Evolutionary conservation across 1,284 basidiomycete species (phyloP).

Genomic region (Cryptococcus wingfieldii): DNA sequence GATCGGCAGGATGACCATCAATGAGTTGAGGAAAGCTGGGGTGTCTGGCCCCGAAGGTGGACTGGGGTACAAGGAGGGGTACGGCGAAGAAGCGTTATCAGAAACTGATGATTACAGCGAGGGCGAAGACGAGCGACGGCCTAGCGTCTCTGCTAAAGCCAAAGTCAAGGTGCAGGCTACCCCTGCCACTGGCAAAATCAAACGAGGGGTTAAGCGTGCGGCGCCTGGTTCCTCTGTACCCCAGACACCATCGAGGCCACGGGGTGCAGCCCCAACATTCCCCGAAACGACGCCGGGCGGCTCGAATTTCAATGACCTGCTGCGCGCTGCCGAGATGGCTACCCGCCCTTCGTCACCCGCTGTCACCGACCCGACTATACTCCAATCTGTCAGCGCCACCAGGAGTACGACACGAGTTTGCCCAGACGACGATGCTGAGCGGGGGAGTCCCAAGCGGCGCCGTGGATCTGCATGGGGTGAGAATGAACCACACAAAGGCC

Average conservation of each 20-base stretch:
- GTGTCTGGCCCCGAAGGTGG: constrained; percentile 44
- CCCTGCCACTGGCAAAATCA: constrained; percentile 11
- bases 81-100: constrained; percentile 21
- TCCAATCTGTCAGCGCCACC: constrained; percentile 30
- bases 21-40: constrained; percentile 35
- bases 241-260: constrained; percentile 13
- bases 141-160: not conserved
- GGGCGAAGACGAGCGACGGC: not conserved
- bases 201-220: constrained; percentile 24
- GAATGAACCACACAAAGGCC: not conserved
- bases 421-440: constrained; percentile 20
- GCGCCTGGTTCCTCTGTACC: constrained; percentile 28
- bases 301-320: constrained; percentile 40
- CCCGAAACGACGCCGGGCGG: constrained; percentile 39
- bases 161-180: not conserved
- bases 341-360: constrained; percentile 37
- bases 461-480: constrained; percentile 13
- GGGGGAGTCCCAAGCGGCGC: constrained; percentile 28
- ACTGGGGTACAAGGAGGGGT: constrained; percentile 43
- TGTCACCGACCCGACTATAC: constrained; percentile 11
- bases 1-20: constrained; percentile 37
- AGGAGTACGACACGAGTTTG: constrained; percentile 24
- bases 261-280: constrained; percentile 16
- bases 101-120: constrained; percentile 22
- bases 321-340: constrained; percentile 44